Evolutionary conservation across 176 grass and related monocot genomes (phyloP).

Genomic region (Leersia perrieri): DNA sequence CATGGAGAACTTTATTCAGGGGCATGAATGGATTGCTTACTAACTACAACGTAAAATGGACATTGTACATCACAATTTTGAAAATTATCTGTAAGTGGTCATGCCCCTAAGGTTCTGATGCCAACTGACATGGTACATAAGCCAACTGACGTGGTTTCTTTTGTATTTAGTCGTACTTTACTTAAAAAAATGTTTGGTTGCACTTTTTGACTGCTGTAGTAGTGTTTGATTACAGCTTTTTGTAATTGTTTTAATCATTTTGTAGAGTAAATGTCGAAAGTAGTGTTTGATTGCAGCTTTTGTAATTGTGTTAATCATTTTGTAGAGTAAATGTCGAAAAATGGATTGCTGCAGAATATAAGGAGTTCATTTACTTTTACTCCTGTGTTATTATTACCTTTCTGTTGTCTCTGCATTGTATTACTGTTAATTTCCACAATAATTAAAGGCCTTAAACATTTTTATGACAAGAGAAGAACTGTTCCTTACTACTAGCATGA

Average conservation of each 20-base stretch:
- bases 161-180: background rate
- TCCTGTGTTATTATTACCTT: background rate
- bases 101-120: background rate
- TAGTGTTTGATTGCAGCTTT: background rate
- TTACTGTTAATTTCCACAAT: background rate
- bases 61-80: background rate
- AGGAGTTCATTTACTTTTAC: background rate
- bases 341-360: background rate
- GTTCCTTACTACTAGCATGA: background rate
- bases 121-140: conserved; percentile 5
- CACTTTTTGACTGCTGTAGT: background rate
- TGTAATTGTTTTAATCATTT: background rate
- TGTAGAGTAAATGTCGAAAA: background rate
- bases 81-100: background rate
- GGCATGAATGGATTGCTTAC: conserved; percentile 59
- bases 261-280: background rate
- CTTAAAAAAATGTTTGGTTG: background rate
- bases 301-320: background rate
- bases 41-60: background rate
- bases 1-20: conserved; percentile 80
- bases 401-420: background rate
- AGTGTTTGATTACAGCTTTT: background rate
- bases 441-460: no score
- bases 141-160: background rate
- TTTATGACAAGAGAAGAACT: background rate